phyloP scores from a whole-genome alignment of 2,329 filamentous ascomycete species.

The Cladosporium austrohemisphaericum region DNA sequence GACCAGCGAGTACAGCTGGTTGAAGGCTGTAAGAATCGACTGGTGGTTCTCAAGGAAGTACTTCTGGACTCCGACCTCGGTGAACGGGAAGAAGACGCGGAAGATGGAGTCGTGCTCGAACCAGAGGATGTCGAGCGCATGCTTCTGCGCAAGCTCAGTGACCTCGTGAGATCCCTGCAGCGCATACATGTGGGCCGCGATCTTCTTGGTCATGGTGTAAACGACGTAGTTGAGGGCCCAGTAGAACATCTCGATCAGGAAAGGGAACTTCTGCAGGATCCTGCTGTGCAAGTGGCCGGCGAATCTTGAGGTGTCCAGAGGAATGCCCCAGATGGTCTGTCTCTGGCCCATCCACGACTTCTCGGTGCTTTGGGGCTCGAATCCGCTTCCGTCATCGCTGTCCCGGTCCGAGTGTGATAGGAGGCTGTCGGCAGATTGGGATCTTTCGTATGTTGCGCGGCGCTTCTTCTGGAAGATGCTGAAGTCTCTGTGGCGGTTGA shows the following conservation, averaged over 20 bases:
- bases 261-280: constrained; percentile 64
- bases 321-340: constrained; percentile 50
- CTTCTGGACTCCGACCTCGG: constrained; percentile 52
- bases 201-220: constrained; percentile 53
- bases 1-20: constrained; percentile 57
- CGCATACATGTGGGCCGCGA: constrained; percentile 25
- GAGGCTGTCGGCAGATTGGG: constrained; percentile 41
- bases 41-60: constrained; percentile 56
- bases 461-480: constrained; percentile 23
- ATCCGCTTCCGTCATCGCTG: constrained; percentile 1
- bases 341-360: constrained; percentile 44
- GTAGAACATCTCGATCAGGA: constrained; percentile 71
- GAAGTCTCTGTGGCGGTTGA: constrained; percentile 39
- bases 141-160: constrained; percentile 54
- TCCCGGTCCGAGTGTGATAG: constrained; percentile 25
- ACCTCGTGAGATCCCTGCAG: constrained; percentile 43
- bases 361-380: constrained; percentile 36
- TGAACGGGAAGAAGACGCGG: constrained; percentile 51
- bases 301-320: constrained; percentile 51
- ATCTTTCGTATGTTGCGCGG: constrained; percentile 36
- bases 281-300: constrained; percentile 57
- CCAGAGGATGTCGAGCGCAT: constrained; percentile 54
- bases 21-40: constrained; percentile 52
- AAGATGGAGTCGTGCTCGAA: constrained; percentile 52
- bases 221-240: constrained; percentile 64